Evolutionary conservation across 176 grass and related monocot species (phyloP), one percentile per base, ranked within the genome.

Genomic region (Oryza punctata): DNA sequence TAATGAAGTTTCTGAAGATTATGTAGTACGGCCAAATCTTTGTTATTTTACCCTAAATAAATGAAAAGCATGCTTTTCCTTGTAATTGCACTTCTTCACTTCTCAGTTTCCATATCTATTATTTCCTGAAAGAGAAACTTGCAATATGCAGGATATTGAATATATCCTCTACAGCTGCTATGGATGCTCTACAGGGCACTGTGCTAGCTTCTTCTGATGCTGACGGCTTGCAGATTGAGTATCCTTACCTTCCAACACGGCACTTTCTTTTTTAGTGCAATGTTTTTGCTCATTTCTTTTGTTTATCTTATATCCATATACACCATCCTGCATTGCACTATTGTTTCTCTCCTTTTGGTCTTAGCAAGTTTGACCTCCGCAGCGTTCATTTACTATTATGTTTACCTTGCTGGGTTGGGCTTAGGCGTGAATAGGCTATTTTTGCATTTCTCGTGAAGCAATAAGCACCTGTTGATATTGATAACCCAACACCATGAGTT

Each of bases 221-320:
- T 47, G 93, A 91, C 32, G 85, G 93, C 10, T 77, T 92, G 87
- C 82, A 88, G n/a, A 67, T 94, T 44, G 93, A 92, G 90, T 94
- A 94, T 94, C 93, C 89, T 70, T 81, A 72, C 37, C 18, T 3
- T 79, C 65, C 30, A 50, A 81, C 28, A 63, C 23, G 76, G 9
- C 49, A 11, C 37, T 49, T 63, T 37, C 28, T 64, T 75, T n/a
- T 79, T 67, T 32, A 30, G 13, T 12, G 14, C 64, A 38, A 49
- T 60, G 74, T 37, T 88, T 79, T 63, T 67, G 6, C 45, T 80
- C 43, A 41, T 46, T 66, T 28, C 44, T 40, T 72, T 19, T 37
- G 11, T 78, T 21, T 78, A 50, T 77, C 25, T n/a, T 60, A 21
- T 60, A 10, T 60, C 5, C 19, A 60, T 60, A 23, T 23, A 60